A percentile compares a stretch with the other conserved stretches of the same genome.
Conservation (phyloP, 805 yeast species). For the Myxozyma melibiosi region DNA sequence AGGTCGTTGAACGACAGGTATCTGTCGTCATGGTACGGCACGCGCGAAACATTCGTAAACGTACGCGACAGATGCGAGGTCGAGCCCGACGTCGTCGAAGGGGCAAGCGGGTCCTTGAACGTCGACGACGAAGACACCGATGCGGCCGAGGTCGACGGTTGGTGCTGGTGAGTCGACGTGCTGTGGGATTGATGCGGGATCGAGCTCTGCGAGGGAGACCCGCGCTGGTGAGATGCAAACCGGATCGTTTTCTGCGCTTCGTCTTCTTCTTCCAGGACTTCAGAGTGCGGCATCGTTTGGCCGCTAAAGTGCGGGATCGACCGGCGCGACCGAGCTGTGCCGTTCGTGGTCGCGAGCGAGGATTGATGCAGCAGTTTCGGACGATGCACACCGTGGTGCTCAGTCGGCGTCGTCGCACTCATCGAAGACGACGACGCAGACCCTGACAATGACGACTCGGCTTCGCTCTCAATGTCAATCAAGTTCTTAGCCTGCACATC, state of each 20-base stretch:
- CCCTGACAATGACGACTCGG: slow-evolving; percentile 7
- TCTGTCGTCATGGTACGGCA: slow-evolving; percentile 28
- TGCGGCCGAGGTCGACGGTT: background rate
- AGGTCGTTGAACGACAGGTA: slow-evolving; percentile 70
- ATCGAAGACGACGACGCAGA: slow-evolving; percentile 6
- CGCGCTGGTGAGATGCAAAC: slow-evolving; percentile 19
- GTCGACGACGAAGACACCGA: background rate
- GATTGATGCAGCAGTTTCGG: slow-evolving; percentile 22
- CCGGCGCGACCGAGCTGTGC: slow-evolving; percentile 20
- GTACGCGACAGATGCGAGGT: slow-evolving; percentile 36
- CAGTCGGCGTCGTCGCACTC: background rate
- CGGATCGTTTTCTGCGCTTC: slow-evolving; percentile 32
- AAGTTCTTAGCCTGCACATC: slow-evolving; percentile 13
- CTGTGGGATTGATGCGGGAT: background rate
- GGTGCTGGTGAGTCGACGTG: background rate
- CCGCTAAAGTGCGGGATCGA: slow-evolving; percentile 41
- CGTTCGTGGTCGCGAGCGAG: slow-evolving; percentile 22
- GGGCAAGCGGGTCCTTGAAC: slow-evolving; percentile 20
- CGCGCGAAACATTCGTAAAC: slow-evolving; percentile 1
- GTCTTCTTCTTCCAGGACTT: slow-evolving; percentile 39
- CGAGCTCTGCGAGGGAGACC: background rate
- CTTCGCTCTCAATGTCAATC: slow-evolving; percentile 20
- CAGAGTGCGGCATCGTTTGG: slow-evolving; percentile 40
- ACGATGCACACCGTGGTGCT: background rate
- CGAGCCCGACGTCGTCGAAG: slow-evolving; percentile 11